These are phyloP conservation scores for Ogataea neopini DNA, from an alignment of 805 yeast genomes.

Conservation along the genomic window DNA sequence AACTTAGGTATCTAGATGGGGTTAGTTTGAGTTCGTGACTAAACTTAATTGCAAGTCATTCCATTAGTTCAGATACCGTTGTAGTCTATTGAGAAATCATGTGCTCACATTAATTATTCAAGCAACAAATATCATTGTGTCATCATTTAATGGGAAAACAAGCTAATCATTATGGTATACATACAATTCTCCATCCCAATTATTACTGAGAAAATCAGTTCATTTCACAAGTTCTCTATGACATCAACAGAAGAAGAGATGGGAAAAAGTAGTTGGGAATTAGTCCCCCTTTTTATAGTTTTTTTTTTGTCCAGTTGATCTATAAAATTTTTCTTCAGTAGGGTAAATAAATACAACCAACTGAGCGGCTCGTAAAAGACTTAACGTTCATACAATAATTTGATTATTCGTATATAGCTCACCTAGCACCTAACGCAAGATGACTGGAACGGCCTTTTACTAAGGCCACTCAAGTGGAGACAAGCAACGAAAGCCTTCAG, in stretches of 20 bases:
- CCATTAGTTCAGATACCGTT: constrained; percentile 38
- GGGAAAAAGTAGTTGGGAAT: background rate
- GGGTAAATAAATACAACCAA: constrained; percentile 1
- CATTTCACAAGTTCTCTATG: background rate
- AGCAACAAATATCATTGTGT: constrained; percentile 21
- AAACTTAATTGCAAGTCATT: background rate
- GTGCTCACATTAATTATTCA: constrained; percentile 29
- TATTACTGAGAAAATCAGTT: background rate
- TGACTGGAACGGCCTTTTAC: too few species aligned
- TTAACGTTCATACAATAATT: background rate
- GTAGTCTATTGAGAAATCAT: constrained; percentile 34
- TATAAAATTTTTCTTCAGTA: background rate
- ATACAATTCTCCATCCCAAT: background rate
- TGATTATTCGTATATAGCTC: background rate
- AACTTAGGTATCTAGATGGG: constrained; percentile 9
- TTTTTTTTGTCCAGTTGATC: background rate
- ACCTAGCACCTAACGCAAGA: too few species aligned
- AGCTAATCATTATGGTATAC: background rate
- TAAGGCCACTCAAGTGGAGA: too few species aligned
- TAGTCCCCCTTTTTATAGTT: background rate
- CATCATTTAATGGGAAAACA: constrained; percentile 1
- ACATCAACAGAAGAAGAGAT: background rate
- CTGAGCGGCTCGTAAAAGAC: too few species aligned
- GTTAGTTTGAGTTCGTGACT: too few species aligned
- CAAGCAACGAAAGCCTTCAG: too few species aligned